Conservation (phyloP, 441 rosid genomes). For the Melianthus villosus region DNA sequence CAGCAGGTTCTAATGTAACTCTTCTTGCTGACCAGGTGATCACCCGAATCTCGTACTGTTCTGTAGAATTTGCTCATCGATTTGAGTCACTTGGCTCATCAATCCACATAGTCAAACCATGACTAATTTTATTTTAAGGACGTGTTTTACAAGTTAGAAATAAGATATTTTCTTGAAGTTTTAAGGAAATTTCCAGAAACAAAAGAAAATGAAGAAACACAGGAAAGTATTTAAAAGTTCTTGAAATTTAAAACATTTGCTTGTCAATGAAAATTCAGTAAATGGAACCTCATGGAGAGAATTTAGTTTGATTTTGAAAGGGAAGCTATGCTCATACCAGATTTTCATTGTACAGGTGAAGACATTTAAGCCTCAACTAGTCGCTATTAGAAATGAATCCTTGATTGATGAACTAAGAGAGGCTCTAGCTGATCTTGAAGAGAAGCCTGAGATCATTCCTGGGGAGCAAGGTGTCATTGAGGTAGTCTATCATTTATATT, state of each 20-base stretch:
- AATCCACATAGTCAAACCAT: not conserved
- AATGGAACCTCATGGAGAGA: too few relatives aligned
- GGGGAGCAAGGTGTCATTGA: constrained; percentile 81
- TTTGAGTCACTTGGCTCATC: constrained; percentile 5
- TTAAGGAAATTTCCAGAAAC: too few relatives aligned
- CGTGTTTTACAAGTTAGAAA: too few relatives aligned
- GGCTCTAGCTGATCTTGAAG: constrained; percentile 60
- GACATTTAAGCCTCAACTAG: constrained; percentile 74
- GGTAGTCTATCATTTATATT: constrained; percentile 18
- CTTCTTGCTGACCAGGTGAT: constrained; percentile 86
- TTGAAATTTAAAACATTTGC: too few relatives aligned
- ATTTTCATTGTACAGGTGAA: constrained; percentile 51
- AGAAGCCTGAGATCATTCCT: constrained; percentile 71
- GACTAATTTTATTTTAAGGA: not conserved
- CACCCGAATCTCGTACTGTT: not conserved
- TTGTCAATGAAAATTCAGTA: too few relatives aligned
- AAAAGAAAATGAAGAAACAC: too few relatives aligned
- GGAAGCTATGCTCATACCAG: too few relatives aligned
- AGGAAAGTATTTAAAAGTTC: too few relatives aligned
- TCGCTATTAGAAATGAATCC: constrained; percentile 58
- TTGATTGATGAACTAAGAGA: constrained; percentile 56
- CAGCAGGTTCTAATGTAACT: constrained; percentile 87
- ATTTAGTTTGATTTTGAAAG: not conserved
- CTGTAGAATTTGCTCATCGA: constrained; percentile 4
- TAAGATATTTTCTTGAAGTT: too few relatives aligned